Evolutionary conservation across 768 basidiomycete species (phyloP).

Genomic region (Suillus spraguei): DNA sequence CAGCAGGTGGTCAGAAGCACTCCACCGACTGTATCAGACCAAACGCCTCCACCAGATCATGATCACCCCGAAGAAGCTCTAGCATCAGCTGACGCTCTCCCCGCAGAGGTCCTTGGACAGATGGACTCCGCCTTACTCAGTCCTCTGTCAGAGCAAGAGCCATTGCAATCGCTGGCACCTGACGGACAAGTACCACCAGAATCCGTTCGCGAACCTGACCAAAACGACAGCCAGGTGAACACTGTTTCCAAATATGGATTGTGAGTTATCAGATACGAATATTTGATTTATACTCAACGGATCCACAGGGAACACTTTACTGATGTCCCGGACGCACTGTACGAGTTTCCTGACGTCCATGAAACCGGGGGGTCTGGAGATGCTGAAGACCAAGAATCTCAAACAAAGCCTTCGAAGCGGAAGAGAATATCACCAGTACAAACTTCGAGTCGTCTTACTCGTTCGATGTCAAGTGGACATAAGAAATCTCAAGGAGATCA

Average conservation of each 20-base stretch:
- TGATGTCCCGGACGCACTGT: not conserved
- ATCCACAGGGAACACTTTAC: not conserved
- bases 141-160: not conserved
- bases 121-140: not conserved
- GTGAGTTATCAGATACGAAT: not conserved
- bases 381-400: conserved; percentile 1
- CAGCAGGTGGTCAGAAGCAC: not conserved
- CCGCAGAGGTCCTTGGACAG: not conserved
- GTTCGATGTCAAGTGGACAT: conserved; percentile 20
- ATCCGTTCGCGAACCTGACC: not conserved
- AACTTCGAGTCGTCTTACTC: conserved; percentile 22
- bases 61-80: not conserved
- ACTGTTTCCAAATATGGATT: not conserved
- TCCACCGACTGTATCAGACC: not conserved
- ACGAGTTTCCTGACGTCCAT: not conserved
- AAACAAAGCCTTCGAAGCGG: conserved; percentile 22
- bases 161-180: not conserved
- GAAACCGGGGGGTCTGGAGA: not conserved
- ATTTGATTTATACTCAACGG: not conserved
- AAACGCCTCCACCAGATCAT: not conserved
- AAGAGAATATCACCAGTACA: conserved; percentile 22
- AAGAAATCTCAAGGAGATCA: conserved; percentile 14
- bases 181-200: not conserved
- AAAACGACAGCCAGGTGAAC: not conserved
- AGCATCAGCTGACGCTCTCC: not conserved